Base-by-base conservation (phyloP, 108 stramenopile species). In the Cyclotella sp. region DNA sequence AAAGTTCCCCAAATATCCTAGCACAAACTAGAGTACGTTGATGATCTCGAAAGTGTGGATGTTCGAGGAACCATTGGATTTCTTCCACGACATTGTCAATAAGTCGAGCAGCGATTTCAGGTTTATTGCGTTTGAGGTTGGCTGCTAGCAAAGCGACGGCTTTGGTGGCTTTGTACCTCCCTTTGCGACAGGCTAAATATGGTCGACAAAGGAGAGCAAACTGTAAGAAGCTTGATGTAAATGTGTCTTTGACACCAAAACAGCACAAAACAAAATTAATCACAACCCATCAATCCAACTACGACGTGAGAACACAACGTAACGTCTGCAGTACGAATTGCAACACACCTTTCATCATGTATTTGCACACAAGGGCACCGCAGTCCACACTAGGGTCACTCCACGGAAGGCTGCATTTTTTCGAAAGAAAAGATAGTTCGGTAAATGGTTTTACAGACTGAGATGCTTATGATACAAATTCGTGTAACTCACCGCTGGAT, bases 11-110 rank as follows among this genome's bases (percentile, higher is more conserved):
- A 44, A 99, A 77, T 13, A 97, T 72, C 26, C 95, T 79, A 11
- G 89, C 92, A 70, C 92, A 86, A 16, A 94, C 94, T 22, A 99
- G 57, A 42, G 91, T 88, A 22, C 98, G 78, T 70, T 98, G 97
- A 68, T 90, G 85, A 59, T 97, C 97, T 39, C 91, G 87, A 58
- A 93, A 87, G 43, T 80, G 71, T 18, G 93, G 96, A 68, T 91
- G 67, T 65, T 97, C 95, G 16, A 97, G 77, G 54, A 88, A 91
- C 89, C 91, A 87, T 55, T 94, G 89, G 29, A 98, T 80, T 47
- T 95, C 96, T 73, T 97, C 98, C 40, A 97, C 34, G 0, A 97
- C 81, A 22, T 72, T 59, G 81, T 98, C 98, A 5, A 97, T 86
- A 60, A 97, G 68, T 44, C 91, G 86, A 30, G 95, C 84, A 21